These are phyloP conservation scores for Baeospora myosura DNA, from an alignment of 1,284 basidiomycete genomes.

Conservation along the genomic window DNA sequence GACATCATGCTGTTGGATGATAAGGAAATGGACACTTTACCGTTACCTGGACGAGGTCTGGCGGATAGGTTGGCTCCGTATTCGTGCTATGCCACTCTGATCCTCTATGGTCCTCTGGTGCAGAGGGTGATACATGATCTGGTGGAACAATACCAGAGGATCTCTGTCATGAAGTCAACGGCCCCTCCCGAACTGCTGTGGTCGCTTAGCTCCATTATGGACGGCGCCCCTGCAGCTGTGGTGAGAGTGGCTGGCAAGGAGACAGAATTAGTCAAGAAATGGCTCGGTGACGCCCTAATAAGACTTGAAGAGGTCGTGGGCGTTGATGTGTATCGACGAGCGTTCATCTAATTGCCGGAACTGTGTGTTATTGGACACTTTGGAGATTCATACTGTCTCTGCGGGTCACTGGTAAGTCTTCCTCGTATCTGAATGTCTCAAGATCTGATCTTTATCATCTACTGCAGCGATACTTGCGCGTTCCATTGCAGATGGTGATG, in stretches of 20 bases:
- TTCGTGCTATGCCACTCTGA: slow-evolving; percentile 76
- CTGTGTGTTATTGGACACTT: too few relatives aligned
- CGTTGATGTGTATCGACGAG: slow-evolving; percentile 53
- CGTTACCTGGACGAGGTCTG: slow-evolving; percentile 40
- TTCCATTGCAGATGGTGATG: too few relatives aligned
- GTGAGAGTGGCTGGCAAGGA: slow-evolving; percentile 68
- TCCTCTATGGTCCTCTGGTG: slow-evolving; percentile 64
- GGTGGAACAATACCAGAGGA: slow-evolving; percentile 39
- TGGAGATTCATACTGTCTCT: too few relatives aligned
- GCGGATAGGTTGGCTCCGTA: slow-evolving; percentile 65
- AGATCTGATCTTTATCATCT: too few relatives aligned
- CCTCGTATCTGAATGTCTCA: too few relatives aligned
- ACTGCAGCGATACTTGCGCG: too few relatives aligned
- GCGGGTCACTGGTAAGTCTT: too few relatives aligned
- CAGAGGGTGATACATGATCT: slow-evolving; percentile 39
- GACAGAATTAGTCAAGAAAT: slow-evolving; percentile 64
- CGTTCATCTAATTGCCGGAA: slow-evolving; percentile 43
- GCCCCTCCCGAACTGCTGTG: slow-evolving; percentile 61
- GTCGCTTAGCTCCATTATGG: slow-evolving; percentile 58
- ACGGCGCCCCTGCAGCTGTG: slow-evolving; percentile 39
- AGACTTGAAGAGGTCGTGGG: slow-evolving; percentile 53
- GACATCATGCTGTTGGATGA: slow-evolving; percentile 75
- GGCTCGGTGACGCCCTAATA: slow-evolving; percentile 51
- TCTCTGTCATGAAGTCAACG: slow-evolving; percentile 54
- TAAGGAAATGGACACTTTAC: slow-evolving; percentile 10